Base-by-base conservation (phyloP, 192 early-diverging fungal genomes). In the Backusella westeae region DNA sequence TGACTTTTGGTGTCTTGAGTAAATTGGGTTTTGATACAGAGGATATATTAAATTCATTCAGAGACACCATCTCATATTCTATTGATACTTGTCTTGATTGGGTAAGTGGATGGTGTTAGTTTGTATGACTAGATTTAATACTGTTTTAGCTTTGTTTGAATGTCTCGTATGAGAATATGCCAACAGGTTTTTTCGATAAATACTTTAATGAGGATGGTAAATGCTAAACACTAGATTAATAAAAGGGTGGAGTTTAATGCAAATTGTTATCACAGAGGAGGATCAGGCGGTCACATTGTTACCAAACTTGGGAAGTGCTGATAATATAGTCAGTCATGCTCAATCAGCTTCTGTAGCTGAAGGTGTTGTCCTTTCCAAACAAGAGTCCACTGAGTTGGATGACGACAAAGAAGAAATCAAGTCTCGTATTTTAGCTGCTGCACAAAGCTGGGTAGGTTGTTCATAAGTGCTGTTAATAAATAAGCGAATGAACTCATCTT, bases 41-140 rank as follows among this genome's bases (percentile, higher is more conserved):
- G 0, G 87, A 88, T 69, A 82, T 89, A 38, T 81, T 85, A 36
- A 56, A 72, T 26, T 85, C 85, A 17, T 79, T 89, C 23, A 29
- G 53, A 23, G 78, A 77, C 6, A 85, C 84, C 17, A 74, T 77
- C 41, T 75, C 83, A 15, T 71, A 75, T 17, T 75, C 81, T 23
- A 75, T 87, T 8, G 81, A 84, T 14, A 81, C 79, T 74, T 74
- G 83, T 10, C 67, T 89, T 10, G 86, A 87, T 77, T 89, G 88
- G 88, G 88, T 89, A 89, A 35, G 53, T 39, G 39, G 19, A 67
- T 32, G 32, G 5, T 1, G 34, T 21, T 3, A 12, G 29, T 41
- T 46, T 26, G 19, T 12, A 19, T 52, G 38, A 46, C 10, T 34
- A 44, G 72, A 38, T 69, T 5, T 75, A 35, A 75, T 77, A 73